A percentile compares a stretch with the other conserved stretches of the same genome.
These are phyloP conservation scores for Myxozyma geophila DNA, from an alignment of 805 yeast genomes.

Conservation along the genomic window DNA sequence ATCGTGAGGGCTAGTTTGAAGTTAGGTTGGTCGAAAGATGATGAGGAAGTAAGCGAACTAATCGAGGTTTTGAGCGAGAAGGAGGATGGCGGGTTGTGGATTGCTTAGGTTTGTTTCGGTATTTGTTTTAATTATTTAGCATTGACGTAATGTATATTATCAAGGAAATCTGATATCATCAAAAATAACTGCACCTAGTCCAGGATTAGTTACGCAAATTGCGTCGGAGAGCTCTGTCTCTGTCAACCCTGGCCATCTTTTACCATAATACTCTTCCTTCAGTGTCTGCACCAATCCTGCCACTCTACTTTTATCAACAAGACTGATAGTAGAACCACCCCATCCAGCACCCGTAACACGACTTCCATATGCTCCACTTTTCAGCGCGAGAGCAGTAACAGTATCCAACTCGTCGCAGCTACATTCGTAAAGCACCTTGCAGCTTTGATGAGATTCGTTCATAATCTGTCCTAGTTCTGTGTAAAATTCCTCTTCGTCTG, in stretches of 20 bases:
- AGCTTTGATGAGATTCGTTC: slow-evolving; percentile 63
- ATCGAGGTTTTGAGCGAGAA: slow-evolving; percentile 72
- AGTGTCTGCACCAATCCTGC: slow-evolving; percentile 51
- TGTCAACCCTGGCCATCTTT: slow-evolving; percentile 55
- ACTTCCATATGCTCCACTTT: slow-evolving; percentile 65
- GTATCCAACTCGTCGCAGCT: slow-evolving; percentile 60
- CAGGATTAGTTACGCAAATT: slow-evolving; percentile 60
- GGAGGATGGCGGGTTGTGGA: slow-evolving; percentile 72
- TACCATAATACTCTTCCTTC: slow-evolving; percentile 56
- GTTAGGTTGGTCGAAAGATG: slow-evolving; percentile 74
- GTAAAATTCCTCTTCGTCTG: slow-evolving; percentile 44
- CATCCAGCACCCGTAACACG: slow-evolving; percentile 82
- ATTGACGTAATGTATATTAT: neutral
- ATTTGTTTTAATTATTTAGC: neutral
- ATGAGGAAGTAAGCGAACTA: slow-evolving; percentile 65
- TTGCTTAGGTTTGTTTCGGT: slow-evolving; percentile 43
- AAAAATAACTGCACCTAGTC: slow-evolving; percentile 52
- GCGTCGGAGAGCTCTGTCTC: slow-evolving; percentile 55
- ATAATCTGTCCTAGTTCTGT: slow-evolving; percentile 57
- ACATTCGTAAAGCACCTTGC: slow-evolving; percentile 55
- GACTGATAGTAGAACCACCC: slow-evolving; percentile 75
- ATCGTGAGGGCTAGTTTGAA: slow-evolving; percentile 70
- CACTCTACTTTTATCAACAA: slow-evolving; percentile 51
- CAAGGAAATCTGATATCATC: neutral
- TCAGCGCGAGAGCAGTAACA: slow-evolving; percentile 58